These are phyloP conservation scores for Epichloe coenophiala DNA, from an alignment of 2,329 filamentous ascomycete species.

Conservation along the genomic window DNA sequence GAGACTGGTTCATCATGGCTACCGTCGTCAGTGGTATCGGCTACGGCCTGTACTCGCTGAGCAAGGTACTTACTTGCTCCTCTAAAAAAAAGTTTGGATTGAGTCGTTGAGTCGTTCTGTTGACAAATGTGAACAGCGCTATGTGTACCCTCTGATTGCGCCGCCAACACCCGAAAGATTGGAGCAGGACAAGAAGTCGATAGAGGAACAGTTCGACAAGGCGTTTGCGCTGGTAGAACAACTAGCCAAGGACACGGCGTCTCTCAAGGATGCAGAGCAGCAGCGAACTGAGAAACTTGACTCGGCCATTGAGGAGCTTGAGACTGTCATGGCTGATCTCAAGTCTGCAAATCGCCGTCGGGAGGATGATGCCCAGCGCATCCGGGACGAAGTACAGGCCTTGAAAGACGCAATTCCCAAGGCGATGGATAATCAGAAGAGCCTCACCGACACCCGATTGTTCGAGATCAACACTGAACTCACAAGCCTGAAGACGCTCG, in stretches of 20 bases:
- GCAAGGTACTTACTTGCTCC: slow-evolving; percentile 48
- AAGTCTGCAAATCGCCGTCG: slow-evolving; percentile 69
- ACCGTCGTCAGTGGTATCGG: slow-evolving; percentile 82
- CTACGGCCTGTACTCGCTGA: slow-evolving; percentile 77
- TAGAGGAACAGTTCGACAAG: slow-evolving; percentile 87
- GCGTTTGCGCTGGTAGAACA: slow-evolving; percentile 88
- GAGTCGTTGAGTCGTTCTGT: neutral
- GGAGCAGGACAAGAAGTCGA: slow-evolving; percentile 82
- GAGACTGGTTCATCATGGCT: slow-evolving; percentile 99
- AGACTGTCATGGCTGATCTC: slow-evolving; percentile 67
- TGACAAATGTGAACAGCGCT: slow-evolving; percentile 44
- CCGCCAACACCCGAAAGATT: slow-evolving; percentile 89
- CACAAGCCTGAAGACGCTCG: slow-evolving; percentile 80
- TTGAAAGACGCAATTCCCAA: slow-evolving; percentile 79
- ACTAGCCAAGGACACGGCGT: slow-evolving; percentile 76
- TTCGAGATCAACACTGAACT: slow-evolving; percentile 79
- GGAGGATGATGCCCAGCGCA: slow-evolving; percentile 75
- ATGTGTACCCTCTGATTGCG: slow-evolving; percentile 79
- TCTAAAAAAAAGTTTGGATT: neutral
- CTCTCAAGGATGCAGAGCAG: slow-evolving; percentile 76
- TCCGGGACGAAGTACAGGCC: slow-evolving; percentile 73
- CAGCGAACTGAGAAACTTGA: slow-evolving; percentile 75
- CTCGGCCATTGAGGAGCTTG: slow-evolving; percentile 66
- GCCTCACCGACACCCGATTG: slow-evolving; percentile 64
- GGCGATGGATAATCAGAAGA: slow-evolving; percentile 78